Percentiles rank a stretch among this genome's conserved stretches.
Evolutionary conservation across 1,139 yeast species (phyloP).

Genomic region (Lodderomyces pseudojiufengensis): DNA sequence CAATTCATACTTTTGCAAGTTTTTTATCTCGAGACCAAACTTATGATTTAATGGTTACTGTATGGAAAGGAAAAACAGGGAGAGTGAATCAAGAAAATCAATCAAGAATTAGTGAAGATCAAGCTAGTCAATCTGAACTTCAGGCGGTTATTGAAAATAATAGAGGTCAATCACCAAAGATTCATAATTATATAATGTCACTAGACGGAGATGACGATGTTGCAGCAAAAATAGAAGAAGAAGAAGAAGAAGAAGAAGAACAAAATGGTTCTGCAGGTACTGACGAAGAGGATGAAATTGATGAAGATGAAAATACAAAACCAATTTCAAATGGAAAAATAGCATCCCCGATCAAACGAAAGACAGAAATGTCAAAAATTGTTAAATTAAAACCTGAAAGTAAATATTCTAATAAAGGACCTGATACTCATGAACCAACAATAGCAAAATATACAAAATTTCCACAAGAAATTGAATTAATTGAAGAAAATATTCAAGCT

Average conservation of each 20-base stretch:
- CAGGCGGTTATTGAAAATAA: slow-evolving; percentile 1
- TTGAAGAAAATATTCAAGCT: slow-evolving; percentile 34
- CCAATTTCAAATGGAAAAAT: slow-evolving; percentile 6
- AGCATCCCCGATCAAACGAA: not conserved
- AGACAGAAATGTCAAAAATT: slow-evolving; percentile 14
- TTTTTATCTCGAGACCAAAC: slow-evolving; percentile 81
- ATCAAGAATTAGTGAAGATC: slow-evolving; percentile 8
- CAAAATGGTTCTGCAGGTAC: slow-evolving; percentile 9
- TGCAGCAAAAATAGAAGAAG: slow-evolving; percentile 6
- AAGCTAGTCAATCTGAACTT: slow-evolving; percentile 3
- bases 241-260: slow-evolving; percentile 12
- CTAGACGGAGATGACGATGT: slow-evolving; percentile 27
- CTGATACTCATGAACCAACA: slow-evolving; percentile 37
- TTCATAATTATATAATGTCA: slow-evolving; percentile 32
- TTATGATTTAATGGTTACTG: slow-evolving; percentile 58
- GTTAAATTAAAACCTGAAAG: slow-evolving; percentile 30
- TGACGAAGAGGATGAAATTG: slow-evolving; percentile 13
- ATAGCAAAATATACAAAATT: slow-evolving; percentile 19
- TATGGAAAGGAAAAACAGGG: slow-evolving; percentile 46
- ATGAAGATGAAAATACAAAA: slow-evolving; percentile 10
- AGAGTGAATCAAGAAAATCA: slow-evolving; percentile 14
- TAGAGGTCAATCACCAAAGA: slow-evolving; percentile 12
- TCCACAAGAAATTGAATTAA: slow-evolving; percentile 31
- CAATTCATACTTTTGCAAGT: slow-evolving; percentile 73
- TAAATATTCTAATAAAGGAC: slow-evolving; percentile 34